Evolutionary conservation across 306 rosid genomes (phyloP).

Genomic region (Quercus gilva): DNA sequence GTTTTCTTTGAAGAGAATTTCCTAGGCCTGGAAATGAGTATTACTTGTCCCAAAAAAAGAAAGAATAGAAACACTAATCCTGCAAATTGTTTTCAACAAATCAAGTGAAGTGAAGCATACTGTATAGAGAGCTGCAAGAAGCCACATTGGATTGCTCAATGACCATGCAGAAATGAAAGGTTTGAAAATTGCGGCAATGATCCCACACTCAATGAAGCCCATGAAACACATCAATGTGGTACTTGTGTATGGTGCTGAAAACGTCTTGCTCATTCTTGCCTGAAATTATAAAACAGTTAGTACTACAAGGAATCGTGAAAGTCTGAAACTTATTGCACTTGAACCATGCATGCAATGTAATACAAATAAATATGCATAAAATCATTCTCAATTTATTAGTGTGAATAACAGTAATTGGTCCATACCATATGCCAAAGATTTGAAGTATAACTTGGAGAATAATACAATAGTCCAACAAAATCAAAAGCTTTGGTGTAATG

Average conservation of each 20-base stretch:
- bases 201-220: conserved; percentile 60
- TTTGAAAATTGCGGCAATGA: conserved; percentile 45
- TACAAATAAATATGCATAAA: no score
- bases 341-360: no score
- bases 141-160: conserved; percentile 35
- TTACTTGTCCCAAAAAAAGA: not conserved
- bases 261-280: conserved; percentile 61
- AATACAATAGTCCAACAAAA: no score
- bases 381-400: no score
- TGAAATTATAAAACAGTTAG: conserved; percentile 19
- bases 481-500: not conserved
- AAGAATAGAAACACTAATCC: not conserved
- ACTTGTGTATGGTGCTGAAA: conserved; percentile 80
- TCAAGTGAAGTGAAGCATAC: conserved; percentile 27
- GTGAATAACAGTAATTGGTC: no score
- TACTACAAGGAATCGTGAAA: not conserved
- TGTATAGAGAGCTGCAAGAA: conserved; percentile 51
- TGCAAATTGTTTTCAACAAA: not conserved
- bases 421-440: no score
- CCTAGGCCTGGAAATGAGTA: no score
- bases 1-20: no score
- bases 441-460: no score
- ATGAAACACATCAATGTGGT: conserved; percentile 52
- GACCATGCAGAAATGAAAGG: conserved; percentile 60
- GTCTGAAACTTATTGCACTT: no score